phyloP scores from a whole-genome alignment of 2,329 filamentous ascomycete species.

The Colletotrichum ledebouriae region DNA sequence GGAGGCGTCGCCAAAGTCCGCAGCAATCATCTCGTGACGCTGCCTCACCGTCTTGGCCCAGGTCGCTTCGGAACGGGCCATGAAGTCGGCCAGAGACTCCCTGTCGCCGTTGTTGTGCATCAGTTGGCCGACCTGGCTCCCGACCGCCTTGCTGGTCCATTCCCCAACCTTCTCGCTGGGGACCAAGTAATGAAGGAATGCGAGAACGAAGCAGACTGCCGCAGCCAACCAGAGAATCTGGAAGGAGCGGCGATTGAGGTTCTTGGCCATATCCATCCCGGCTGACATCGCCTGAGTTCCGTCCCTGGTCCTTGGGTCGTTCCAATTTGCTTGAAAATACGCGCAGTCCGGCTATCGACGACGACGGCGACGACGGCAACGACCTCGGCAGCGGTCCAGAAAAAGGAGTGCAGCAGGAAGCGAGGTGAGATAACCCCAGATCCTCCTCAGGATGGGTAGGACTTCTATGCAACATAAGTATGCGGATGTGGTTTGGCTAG shows the following conservation, averaged over 20 bases:
- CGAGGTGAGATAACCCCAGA: too few relatives aligned
- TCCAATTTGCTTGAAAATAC: too few relatives aligned
- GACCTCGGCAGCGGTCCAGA: too few relatives aligned
- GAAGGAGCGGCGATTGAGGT: conserved; percentile 31
- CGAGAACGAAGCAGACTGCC: conserved; percentile 45
- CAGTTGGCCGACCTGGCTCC: conserved; percentile 16
- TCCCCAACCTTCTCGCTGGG: conserved; percentile 44
- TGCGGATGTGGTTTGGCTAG: too few relatives aligned
- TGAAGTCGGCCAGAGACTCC: conserved; percentile 39
- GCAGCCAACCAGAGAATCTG: conserved; percentile 46
- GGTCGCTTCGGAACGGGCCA: conserved; percentile 43
- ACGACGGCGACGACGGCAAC: too few relatives aligned
- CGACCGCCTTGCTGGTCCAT: conserved; percentile 44
- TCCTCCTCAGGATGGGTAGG: too few relatives aligned
- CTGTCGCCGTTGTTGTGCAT: conserved; percentile 18
- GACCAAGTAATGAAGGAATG: conserved; percentile 44
- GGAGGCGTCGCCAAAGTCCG: conserved; percentile 45
- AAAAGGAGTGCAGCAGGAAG: too few relatives aligned
- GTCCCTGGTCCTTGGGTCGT: too few relatives aligned
- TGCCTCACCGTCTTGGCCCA: conserved; percentile 50
- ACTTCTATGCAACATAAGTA: too few relatives aligned
- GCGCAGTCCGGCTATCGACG: too few relatives aligned
- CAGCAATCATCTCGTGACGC: conserved; percentile 47
- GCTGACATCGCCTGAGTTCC: too few relatives aligned
- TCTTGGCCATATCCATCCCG: too few relatives aligned